Evolutionary conservation across 352 stramenopile species (phyloP), one percentile per base, ranked within the genome.

Genomic region (Poterioochromonas sp.): DNA sequence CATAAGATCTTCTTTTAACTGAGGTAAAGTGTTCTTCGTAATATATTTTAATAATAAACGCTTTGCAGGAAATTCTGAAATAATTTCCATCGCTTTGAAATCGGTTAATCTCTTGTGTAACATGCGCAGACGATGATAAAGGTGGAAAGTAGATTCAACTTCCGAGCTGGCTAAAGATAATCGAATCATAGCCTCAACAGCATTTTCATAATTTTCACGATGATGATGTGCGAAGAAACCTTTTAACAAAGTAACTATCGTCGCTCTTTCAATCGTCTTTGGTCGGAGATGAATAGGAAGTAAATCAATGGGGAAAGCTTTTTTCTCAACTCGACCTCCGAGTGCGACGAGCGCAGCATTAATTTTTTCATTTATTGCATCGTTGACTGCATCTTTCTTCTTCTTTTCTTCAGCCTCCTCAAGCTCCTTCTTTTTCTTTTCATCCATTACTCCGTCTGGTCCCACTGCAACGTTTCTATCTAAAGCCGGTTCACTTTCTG

Each of bases 61-160:
- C 79, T 96, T 96, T 0, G 90, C 93, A 0, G 91, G 91, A 1
- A 96, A 78, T 81, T 96, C 91, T 40, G 93, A 84, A 0, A 95
- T 84, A 51, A 96, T 82, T 74, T 96, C 90, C 0, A 80, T 76
- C 71, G 91, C 64, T 79, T 95, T 96, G 35, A 95, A 88, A 18
- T 87, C 81, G 0, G 91, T 95, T 51, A 83, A 34, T 35, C 22
- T 58, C 22, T 77, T 68, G 51, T 73, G 53, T 22, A 85, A 70
- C n/a, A 70, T 26, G 8, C 65, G 34, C 40, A 85, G 62, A 22
- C 81, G 73, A 34, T 62, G 3, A 39, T 70, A 49, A 20, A 94
- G 83, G 29, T 73, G 71, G 0, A 39, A 22, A 12, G 8, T 5
- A 0, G 88, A 68, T 20, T 80, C 78, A 26, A 87, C 84, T 29